phyloP scores from a whole-genome alignment of 768 basidiomycete genomes.

The Gyrodon lividus region DNA sequence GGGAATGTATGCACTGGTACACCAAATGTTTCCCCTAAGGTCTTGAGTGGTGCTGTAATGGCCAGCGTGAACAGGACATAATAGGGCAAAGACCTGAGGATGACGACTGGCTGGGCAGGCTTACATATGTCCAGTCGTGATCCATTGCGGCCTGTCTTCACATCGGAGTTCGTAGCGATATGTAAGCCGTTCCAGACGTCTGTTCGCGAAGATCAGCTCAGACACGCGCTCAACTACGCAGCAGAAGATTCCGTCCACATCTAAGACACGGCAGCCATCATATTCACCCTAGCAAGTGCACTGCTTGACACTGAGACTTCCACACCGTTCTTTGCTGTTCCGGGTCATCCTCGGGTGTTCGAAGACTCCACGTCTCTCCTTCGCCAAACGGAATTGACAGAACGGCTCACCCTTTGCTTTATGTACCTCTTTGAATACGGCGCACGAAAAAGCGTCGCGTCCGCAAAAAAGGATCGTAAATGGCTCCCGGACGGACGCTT shows the following conservation, averaged over 20 bases:
- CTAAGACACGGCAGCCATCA: too few species aligned
- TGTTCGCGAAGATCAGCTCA: constrained; percentile 32
- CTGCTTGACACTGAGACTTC: not conserved
- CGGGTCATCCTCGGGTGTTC: not conserved
- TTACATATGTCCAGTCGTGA: constrained; percentile 56
- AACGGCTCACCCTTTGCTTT: constrained; percentile 53
- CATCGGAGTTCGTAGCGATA: constrained; percentile 74
- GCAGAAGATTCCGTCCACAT: too few species aligned
- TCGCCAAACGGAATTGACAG: constrained; percentile 5
- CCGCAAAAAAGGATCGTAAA: constrained; percentile 88
- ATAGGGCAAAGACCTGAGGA: not conserved
- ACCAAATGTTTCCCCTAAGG: constrained; percentile 49
- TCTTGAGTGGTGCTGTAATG: constrained; percentile 65
- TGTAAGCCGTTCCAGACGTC: constrained; percentile 74
- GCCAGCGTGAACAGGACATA: not conserved
- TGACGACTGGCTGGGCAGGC: not conserved
- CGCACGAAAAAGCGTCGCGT: constrained; percentile 84
- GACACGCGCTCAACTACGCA: not conserved
- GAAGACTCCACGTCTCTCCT: not conserved
- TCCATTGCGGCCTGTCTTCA: constrained; percentile 59
- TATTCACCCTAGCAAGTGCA: not conserved
- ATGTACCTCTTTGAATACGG: constrained; percentile 63
- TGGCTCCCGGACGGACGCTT: constrained; percentile 23
- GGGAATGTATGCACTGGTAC: constrained; percentile 66
- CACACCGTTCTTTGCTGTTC: not conserved